Conservation (phyloP, 257 asterid genomes). For the Cinchona pubescens region DNA sequence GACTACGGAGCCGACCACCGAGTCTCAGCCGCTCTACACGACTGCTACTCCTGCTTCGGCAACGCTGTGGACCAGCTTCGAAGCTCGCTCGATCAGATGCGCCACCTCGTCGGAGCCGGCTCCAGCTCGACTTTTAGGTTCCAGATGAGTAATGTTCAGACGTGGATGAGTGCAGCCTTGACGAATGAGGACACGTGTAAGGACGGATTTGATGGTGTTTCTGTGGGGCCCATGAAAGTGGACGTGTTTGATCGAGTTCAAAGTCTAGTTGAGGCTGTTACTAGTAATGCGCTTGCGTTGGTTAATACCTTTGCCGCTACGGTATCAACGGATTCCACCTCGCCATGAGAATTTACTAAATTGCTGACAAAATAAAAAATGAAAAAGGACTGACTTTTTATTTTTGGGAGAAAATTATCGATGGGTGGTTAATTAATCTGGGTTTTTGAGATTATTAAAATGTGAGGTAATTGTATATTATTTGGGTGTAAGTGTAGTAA, state of each 20-base stretch:
- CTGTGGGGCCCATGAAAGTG: conserved; percentile 38
- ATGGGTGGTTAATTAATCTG: background rate
- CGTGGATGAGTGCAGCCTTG: conserved; percentile 97
- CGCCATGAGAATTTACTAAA: background rate
- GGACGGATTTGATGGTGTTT: conserved; percentile 67
- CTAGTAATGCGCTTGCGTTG: conserved; percentile 82
- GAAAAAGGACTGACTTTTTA: background rate
- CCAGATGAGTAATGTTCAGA: conserved; percentile 80
- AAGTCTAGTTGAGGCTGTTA: conserved; percentile 49
- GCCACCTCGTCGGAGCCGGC: conserved; percentile 36
- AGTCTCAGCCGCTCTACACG: conserved; percentile 56
- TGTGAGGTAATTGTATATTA: background rate
- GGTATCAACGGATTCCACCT: conserved; percentile 14
- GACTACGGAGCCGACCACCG: conserved; percentile 53
- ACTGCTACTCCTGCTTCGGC: conserved; percentile 56
- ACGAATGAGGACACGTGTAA: conserved; percentile 86
- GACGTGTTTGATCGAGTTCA: conserved; percentile 50
- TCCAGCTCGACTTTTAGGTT: conserved; percentile 58
- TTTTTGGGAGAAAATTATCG: background rate
- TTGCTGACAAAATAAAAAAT: background rate
- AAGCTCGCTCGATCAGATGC: conserved; percentile 70
- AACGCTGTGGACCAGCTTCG: conserved; percentile 72
- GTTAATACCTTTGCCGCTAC: conserved; percentile 57
- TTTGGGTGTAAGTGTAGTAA: background rate
- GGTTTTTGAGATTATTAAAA: background rate